Evolutionary conservation across 2,329 filamentous ascomycete genomes (phyloP).

Genomic region (Calonectria pteridis): DNA sequence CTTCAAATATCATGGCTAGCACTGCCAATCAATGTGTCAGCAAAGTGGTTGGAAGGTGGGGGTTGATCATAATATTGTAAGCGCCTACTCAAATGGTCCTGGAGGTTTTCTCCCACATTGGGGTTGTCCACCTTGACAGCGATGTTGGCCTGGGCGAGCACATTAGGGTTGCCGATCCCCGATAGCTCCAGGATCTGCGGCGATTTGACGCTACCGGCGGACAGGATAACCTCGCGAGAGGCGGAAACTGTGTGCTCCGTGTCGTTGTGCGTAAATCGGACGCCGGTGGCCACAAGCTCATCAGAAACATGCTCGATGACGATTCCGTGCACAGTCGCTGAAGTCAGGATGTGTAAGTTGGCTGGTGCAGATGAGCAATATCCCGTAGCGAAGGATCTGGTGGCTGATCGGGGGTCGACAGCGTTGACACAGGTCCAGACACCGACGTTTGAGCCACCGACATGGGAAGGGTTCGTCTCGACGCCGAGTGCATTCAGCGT

Average conservation of each 20-base stretch:
- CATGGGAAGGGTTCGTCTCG: constrained; percentile 55
- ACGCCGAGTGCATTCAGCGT: constrained; percentile 60
- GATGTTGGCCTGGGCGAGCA: constrained; percentile 55
- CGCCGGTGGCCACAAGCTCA: constrained; percentile 46
- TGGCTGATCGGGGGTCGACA: constrained; percentile 59
- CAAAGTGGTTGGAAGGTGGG: neutral
- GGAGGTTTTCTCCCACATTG: constrained; percentile 62
- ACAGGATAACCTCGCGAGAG: constrained; percentile 67
- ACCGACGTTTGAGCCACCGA: constrained; percentile 63
- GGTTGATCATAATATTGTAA: neutral
- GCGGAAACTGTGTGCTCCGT: constrained; percentile 52
- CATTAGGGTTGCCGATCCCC: constrained; percentile 63
- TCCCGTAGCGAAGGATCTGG: constrained; percentile 61
- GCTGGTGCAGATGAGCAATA: constrained; percentile 56
- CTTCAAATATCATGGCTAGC: constrained; percentile 59
- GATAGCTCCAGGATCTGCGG: constrained; percentile 72
- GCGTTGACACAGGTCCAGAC: constrained; percentile 63
- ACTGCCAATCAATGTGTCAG: constrained; percentile 47
- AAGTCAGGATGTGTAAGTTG: constrained; percentile 56
- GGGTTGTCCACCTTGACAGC: constrained; percentile 54
- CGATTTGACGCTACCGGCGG: constrained; percentile 68
- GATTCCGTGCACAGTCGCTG: constrained; percentile 45
- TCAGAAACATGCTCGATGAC: constrained; percentile 37
- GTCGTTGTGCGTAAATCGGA: constrained; percentile 53
- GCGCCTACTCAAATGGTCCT: constrained; percentile 56